phyloP scores from a whole-genome alignment of 257 asterid genomes.

The Solanum clarkiae region DNA sequence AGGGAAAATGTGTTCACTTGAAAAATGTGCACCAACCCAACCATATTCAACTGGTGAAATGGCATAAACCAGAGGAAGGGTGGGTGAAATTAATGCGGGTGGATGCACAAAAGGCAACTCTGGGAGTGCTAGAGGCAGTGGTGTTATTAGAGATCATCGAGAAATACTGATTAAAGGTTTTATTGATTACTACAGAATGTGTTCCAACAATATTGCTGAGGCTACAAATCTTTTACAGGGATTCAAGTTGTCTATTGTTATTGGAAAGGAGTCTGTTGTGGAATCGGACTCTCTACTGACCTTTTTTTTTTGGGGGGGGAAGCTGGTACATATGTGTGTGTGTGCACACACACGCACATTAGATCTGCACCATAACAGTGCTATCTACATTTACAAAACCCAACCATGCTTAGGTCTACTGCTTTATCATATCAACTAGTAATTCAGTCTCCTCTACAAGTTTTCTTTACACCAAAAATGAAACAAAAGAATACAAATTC shows the following conservation, averaged over 20 bases:
- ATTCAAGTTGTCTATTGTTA: neutral
- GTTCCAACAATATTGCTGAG: neutral
- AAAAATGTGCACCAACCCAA: neutral
- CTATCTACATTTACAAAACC: too few species aligned
- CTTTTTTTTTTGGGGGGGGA: too few species aligned
- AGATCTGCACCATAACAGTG: too few species aligned
- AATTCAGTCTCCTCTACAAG: too few species aligned
- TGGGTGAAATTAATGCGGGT: neutral
- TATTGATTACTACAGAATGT: neutral
- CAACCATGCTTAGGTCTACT: too few species aligned
- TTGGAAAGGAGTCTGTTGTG: neutral
- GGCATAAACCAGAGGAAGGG: neutral
- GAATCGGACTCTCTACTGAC: neutral
- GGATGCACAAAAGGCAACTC: neutral
- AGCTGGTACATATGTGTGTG: too few species aligned
- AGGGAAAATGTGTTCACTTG: neutral
- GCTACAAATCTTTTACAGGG: neutral
- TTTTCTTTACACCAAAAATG: too few species aligned
- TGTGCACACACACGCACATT: too few species aligned
- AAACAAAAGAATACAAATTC: too few species aligned
- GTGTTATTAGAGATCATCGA: neutral
- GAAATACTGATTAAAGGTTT: neutral
- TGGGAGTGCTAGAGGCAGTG: neutral
- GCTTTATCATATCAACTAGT: too few species aligned
- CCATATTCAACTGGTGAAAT: neutral